These are phyloP conservation scores for Candida wancherniae DNA, from an alignment of 805 yeast species.

Conservation along the genomic window DNA sequence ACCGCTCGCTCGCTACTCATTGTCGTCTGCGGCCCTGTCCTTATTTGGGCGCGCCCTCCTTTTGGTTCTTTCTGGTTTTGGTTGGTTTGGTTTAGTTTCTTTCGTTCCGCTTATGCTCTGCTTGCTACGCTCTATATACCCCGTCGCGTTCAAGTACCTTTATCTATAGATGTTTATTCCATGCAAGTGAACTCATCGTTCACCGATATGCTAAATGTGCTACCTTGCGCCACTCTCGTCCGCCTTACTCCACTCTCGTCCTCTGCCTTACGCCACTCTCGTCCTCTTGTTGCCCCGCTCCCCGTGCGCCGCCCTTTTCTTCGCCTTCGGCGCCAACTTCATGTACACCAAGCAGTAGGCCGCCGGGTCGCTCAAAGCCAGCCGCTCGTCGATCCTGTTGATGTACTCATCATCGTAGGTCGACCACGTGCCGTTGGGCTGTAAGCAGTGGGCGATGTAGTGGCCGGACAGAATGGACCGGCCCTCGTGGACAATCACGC, in stretches of 20 bases:
- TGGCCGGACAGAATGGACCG: slow-evolving; percentile 90
- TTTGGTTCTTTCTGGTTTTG: slow-evolving; percentile 1
- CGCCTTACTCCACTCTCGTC: too few relatives aligned
- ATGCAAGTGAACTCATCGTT: too few relatives aligned
- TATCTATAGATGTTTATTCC: too few relatives aligned
- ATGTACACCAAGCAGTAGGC: slow-evolving; percentile 90
- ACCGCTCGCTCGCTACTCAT: too few relatives aligned
- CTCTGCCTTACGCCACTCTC: slow-evolving; percentile 2
- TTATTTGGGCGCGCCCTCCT: too few relatives aligned
- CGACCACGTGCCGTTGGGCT: slow-evolving; percentile 90
- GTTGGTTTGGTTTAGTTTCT: neutral
- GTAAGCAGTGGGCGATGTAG: slow-evolving; percentile 84
- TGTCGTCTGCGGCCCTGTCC: too few relatives aligned
- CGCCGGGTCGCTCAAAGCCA: slow-evolving; percentile 75
- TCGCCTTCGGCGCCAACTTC: slow-evolving; percentile 56
- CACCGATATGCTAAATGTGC: too few relatives aligned
- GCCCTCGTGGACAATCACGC: slow-evolving; percentile 93
- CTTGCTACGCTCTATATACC: slow-evolving; percentile 3
- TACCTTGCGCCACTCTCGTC: too few relatives aligned
- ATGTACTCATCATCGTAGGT: slow-evolving; percentile 92
- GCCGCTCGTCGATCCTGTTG: slow-evolving; percentile 64
- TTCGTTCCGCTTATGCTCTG: neutral
- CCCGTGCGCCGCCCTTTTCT: slow-evolving; percentile 4
- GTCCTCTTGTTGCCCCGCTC: slow-evolving; percentile 2
- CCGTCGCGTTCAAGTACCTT: too few relatives aligned